Evolutionary conservation across 2,329 filamentous ascomycete species (phyloP), one percentile per base, ranked within the genome.

Genomic region (Harringtonia aguacate): DNA sequence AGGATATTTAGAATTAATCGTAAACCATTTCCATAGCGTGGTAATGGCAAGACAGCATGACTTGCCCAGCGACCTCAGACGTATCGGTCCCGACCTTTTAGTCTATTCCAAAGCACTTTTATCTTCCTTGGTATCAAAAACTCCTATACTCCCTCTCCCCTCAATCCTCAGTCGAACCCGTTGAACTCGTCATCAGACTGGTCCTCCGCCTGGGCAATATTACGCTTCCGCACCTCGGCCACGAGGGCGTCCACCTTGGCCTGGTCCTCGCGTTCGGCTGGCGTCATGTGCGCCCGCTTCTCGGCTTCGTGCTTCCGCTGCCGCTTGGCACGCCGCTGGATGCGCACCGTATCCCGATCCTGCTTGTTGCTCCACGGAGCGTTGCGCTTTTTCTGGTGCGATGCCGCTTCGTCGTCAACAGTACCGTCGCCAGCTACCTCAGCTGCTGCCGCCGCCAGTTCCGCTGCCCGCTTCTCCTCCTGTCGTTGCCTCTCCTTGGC

Each of bases 341-440:
- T 67, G 41, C 80, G 76, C 47, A 74, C 66, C 21, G 80, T 80
- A 54, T 81, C 81, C 53, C 72, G 69, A 50, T 84, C 83, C 20
- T 73, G 66, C 59, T 85, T 84, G 46, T 70, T 73, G 60, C 83
- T 89, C 83, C 84, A 89, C 1, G 84, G 76, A 55, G 79, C 70
- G 54, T 82, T 72, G 60, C 77, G 68, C 60, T 77, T 73, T 54
- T 80, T 78, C 3, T 38, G 27, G 8, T 35, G 22, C 7, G 18
- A 58, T 72, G 67, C 58, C 61, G 62, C 49, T 68, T 67, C 44
- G 65, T 7, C 24, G 27, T n/a, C 12, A 28, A 9, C 31, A 8
- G 58, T 60, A 28, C 57, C 56, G 27, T 55, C 53, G 24, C 56
- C 53, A 12, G 50, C 56, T 6, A 50, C 49, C 8, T 50, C 56